Conservation (phyloP, 1,284 basidiomycete genomes). For the Tylopilus sp. region DNA sequence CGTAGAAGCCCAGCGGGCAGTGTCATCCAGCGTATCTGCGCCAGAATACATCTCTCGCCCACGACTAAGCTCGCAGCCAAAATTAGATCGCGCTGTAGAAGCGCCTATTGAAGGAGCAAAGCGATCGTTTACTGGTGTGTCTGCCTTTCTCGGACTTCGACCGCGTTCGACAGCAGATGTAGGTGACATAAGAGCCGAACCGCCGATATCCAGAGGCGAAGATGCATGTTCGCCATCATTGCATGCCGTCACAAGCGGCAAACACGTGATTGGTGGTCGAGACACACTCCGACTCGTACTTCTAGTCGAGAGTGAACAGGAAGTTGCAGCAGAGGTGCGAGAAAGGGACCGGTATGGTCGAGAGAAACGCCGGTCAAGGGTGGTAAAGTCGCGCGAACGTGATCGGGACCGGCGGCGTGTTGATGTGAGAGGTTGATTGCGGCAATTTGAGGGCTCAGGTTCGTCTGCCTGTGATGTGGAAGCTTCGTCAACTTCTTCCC, state of each 20-base stretch:
- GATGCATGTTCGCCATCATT: conserved; percentile 14
- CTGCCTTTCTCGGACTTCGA: conserved; percentile 35
- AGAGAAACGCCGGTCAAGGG: conserved; percentile 6
- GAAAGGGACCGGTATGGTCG: conserved; percentile 41
- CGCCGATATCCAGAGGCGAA: conserved; percentile 28
- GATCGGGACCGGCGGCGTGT: conserved; percentile 17
- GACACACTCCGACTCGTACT: conserved; percentile 33
- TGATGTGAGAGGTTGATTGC: conserved; percentile 9
- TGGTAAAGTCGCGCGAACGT: conserved; percentile 11
- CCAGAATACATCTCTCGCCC: conserved; percentile 17
- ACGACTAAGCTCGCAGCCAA: conserved; percentile 15
- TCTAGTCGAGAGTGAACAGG: conserved; percentile 35
- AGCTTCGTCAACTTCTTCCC: conserved; percentile 47
- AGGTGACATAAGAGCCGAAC: conserved; percentile 33
- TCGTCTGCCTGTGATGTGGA: conserved; percentile 30
- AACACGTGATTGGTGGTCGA: conserved; percentile 17
- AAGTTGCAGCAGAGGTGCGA: conserved; percentile 37
- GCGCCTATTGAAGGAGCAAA: conserved; percentile 26
- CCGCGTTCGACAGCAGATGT: conserved; percentile 36
- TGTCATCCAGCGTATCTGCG: conserved; percentile 24
- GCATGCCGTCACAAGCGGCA: conserved; percentile 21
- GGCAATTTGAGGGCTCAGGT: conserved; percentile 26
- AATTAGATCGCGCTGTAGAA: conserved; percentile 28
- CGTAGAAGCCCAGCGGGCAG: conserved; percentile 31
- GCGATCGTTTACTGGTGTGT: conserved; percentile 36